phyloP scores from a whole-genome alignment of 78 protist species.

The Dictyostelium intermedium region DNA sequence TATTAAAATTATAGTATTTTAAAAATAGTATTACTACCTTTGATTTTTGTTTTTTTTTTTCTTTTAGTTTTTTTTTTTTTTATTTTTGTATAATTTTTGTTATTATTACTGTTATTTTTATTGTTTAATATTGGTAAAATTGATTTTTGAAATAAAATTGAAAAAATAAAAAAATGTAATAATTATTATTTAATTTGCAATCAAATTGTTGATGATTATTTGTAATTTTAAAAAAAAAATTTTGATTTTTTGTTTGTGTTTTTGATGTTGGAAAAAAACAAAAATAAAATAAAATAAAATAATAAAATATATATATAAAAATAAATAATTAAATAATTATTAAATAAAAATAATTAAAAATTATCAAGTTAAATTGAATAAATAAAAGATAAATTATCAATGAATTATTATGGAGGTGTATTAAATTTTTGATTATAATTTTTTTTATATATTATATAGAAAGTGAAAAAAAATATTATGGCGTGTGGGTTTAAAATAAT shows the following conservation, averaged over 20 bases:
- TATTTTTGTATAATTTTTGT: not conserved
- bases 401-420: conserved; percentile 1
- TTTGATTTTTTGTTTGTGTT: not conserved
- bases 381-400: conserved; percentile 3
- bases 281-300: no score
- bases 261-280: not conserved
- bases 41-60: not conserved
- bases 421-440: not conserved
- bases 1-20: not conserved
- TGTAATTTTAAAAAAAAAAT: not conserved
- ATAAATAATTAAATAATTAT: no score
- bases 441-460: not conserved
- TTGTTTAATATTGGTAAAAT: not conserved
- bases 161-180: no score
- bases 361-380: not conserved
- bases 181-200: not conserved
- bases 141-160: not conserved
- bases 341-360: not conserved
- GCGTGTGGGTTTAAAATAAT: not conserved
- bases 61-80: not conserved
- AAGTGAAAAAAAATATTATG: not conserved
- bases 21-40: not conserved
- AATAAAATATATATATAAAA: no score
- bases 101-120: not conserved
- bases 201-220: conserved; percentile 8